phyloP scores from a whole-genome alignment of 176 grass and related monocot genomes.

The Cenchrus purpureus region DNA sequence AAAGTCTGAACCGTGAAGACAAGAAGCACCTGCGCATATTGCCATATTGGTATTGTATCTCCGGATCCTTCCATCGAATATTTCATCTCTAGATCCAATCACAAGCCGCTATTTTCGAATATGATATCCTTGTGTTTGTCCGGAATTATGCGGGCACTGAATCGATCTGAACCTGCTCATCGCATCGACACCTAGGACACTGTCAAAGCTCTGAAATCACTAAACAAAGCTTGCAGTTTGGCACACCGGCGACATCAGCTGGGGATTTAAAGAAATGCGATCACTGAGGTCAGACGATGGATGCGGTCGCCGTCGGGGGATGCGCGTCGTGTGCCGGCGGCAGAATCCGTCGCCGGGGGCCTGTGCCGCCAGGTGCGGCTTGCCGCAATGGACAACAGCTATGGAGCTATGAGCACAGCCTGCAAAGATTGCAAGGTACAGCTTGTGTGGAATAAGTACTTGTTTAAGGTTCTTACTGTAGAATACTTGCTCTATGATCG shows the following conservation, averaged over 20 bases:
- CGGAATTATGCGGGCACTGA: slow-evolving; percentile 14
- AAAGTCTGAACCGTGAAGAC: neutral
- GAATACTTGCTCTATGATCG: neutral
- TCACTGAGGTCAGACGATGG: slow-evolving; percentile 37
- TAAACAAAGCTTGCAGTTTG: neutral
- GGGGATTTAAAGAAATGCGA: neutral
- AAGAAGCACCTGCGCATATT: neutral
- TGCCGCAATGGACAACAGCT: slow-evolving; percentile 43
- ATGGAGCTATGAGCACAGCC: neutral
- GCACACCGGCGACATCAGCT: slow-evolving; percentile 22
- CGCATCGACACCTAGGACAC: neutral
- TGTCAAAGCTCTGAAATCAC: neutral
- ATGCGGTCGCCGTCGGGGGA: slow-evolving; percentile 8
- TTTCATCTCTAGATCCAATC: slow-evolving; percentile 6
- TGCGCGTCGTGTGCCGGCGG: slow-evolving; percentile 43
- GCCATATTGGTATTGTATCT: neutral
- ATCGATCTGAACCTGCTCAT: neutral
- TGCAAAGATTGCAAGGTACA: slow-evolving; percentile 1
- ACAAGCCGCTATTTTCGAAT: neutral
- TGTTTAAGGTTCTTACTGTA: neutral
- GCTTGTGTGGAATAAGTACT: neutral
- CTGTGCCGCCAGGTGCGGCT: neutral
- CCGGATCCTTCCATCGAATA: slow-evolving; percentile 1
- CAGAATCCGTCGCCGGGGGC: slow-evolving; percentile 11
- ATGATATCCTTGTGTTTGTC: neutral